Conservation (phyloP, 139 green algal species). For the Microglena sp. region DNA sequence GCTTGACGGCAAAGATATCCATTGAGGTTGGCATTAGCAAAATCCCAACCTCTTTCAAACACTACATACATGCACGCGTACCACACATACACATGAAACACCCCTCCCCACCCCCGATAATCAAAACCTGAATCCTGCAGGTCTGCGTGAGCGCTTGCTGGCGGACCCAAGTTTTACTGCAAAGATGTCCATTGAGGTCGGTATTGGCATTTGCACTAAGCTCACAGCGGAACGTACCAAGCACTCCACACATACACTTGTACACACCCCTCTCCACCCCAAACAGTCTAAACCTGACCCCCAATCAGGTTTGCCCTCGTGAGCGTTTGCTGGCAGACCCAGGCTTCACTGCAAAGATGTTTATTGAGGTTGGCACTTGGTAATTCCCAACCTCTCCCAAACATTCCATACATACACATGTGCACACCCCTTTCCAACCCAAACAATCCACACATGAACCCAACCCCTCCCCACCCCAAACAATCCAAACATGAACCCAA, state of each 20-base stretch:
- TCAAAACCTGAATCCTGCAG: slow-evolving; percentile 16
- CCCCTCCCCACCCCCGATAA: background rate
- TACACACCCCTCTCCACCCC: background rate
- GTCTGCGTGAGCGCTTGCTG: slow-evolving; percentile 85
- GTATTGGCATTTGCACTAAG: slow-evolving; percentile 86
- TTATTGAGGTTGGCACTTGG: too few species aligned
- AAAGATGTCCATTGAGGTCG: slow-evolving; percentile 75
- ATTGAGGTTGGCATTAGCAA: too few species aligned
- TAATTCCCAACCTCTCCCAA: too few species aligned
- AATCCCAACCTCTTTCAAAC: too few species aligned
- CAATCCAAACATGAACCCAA: too few species aligned
- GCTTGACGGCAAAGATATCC: background rate
- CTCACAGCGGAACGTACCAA: slow-evolving; percentile 73
- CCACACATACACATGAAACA: background rate
- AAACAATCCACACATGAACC: too few species aligned
- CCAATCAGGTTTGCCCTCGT: slow-evolving; percentile 36
- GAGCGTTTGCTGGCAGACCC: background rate
- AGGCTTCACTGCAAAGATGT: background rate
- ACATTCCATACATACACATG: too few species aligned
- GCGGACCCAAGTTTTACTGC: slow-evolving; percentile 82
- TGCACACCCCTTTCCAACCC: too few species aligned
- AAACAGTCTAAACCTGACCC: background rate
- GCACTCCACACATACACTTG: slow-evolving; percentile 8
- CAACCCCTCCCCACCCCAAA: too few species aligned
- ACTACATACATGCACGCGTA: too few species aligned